Conservation (phyloP, 2,329 filamentous ascomycete genomes). For the Thelonectria discophora region DNA sequence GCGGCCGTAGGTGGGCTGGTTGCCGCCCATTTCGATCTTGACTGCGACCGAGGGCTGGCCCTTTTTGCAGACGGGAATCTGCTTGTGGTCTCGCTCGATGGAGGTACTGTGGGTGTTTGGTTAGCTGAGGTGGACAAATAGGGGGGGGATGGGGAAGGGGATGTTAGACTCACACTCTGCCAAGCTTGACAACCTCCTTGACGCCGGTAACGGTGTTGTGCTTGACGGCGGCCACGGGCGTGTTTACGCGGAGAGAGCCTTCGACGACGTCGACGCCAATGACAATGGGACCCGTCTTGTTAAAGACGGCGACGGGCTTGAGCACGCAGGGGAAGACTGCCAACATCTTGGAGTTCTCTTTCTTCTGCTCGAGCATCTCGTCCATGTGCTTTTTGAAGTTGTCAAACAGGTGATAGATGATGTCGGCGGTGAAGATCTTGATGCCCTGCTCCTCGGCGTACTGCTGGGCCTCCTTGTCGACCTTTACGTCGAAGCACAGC, state of each 20-base stretch:
- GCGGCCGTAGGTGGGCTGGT: constrained; percentile 93
- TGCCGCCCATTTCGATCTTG: constrained; percentile 93
- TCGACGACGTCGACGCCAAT: constrained; percentile 96
- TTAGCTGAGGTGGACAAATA: constrained; percentile 43
- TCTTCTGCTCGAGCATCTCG: constrained; percentile 85
- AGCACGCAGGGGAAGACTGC: constrained; percentile 98
- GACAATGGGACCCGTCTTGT: constrained; percentile 96
- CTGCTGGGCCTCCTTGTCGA: constrained; percentile 91
- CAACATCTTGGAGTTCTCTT: constrained; percentile 93
- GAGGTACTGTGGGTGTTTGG: constrained; percentile 74
- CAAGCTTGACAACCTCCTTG: constrained; percentile 86
- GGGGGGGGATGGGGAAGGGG: no score
- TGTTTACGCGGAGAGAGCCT: constrained; percentile 84
- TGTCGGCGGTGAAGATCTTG: constrained; percentile 98
- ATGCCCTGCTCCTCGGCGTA: constrained; percentile 95
- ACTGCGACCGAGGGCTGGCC: constrained; percentile 96
- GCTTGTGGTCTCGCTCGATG: constrained; percentile 98
- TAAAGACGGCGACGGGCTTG: constrained; percentile 91
- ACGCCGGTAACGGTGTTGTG: constrained; percentile 78
- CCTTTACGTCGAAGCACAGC: constrained; percentile 99
- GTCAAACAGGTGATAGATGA: constrained; percentile 99
- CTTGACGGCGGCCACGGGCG: constrained; percentile 88
- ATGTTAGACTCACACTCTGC: constrained; percentile 97
- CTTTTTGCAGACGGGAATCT: constrained; percentile 90
- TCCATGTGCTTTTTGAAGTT: constrained; percentile 96